Evolutionary conservation across 2,329 filamentous ascomycete genomes (phyloP).

Genomic region (Cordyceps cicadae): DNA sequence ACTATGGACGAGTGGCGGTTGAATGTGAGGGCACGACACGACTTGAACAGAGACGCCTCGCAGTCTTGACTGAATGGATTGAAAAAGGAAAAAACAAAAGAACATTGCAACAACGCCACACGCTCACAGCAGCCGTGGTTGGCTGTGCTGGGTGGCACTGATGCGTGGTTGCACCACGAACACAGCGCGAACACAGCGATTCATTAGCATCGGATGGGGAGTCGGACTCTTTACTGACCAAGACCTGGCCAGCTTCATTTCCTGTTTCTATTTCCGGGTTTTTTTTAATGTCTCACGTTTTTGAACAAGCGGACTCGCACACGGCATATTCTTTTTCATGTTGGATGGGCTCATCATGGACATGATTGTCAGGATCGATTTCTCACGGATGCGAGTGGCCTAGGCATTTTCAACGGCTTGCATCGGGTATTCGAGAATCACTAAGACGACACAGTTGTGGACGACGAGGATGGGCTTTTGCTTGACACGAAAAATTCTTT

Average conservation of each 20-base stretch:
- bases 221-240: slow-evolving; percentile 29
- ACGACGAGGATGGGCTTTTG: neutral
- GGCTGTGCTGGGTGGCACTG: neutral
- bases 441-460: neutral
- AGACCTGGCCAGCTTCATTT: slow-evolving; percentile 17
- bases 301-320: slow-evolving; percentile 9
- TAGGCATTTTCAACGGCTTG: neutral
- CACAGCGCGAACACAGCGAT: slow-evolving; percentile 18
- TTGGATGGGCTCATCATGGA: neutral
- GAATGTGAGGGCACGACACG: neutral
- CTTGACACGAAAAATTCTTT: neutral
- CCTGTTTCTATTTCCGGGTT: slow-evolving; percentile 15
- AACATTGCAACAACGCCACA: slow-evolving; percentile 2
- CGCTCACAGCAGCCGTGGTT: neutral
- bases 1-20: neutral
- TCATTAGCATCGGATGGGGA: slow-evolving; percentile 31
- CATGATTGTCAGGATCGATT: neutral
- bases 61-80: neutral
- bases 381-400: neutral
- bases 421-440: neutral
- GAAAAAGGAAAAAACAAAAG: slow-evolving; percentile 2
- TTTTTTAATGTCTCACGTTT: slow-evolving; percentile 5
- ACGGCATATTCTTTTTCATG: neutral
- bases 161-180: slow-evolving; percentile 15
- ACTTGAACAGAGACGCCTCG: slow-evolving; percentile 3